Percentiles rank a stretch among this genome's conserved stretches.
Evolutionary conservation across 352 stramenopile species (phyloP).

Genomic region (Pythium brachiatum): DNA sequence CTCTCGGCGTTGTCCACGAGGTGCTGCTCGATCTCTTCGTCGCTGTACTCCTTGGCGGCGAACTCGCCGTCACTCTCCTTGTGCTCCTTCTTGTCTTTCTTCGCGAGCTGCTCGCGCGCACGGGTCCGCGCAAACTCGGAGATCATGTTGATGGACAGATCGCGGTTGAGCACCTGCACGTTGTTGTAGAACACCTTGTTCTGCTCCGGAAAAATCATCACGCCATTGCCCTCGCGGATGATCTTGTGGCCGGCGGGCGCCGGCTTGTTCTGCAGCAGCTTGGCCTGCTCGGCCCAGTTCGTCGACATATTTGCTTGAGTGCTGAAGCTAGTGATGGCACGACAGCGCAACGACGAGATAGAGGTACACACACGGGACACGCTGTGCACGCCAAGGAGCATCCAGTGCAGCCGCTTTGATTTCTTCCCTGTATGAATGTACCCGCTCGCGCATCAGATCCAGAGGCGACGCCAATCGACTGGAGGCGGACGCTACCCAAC

Average conservation of each 20-base stretch:
- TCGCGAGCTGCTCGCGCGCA: slow-evolving; percentile 63
- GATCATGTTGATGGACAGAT: slow-evolving; percentile 98
- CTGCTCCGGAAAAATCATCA: slow-evolving; percentile 89
- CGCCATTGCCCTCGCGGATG: slow-evolving; percentile 87
- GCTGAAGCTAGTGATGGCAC: slow-evolving; percentile 22
- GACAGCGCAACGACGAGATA: background rate
- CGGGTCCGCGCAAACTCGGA: slow-evolving; percentile 94
- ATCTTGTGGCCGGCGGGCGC: slow-evolving; percentile 75
- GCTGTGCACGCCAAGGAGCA: slow-evolving; percentile 19
- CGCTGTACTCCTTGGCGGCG: slow-evolving; percentile 45
- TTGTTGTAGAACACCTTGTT: slow-evolving; percentile 94
- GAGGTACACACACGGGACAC: background rate
- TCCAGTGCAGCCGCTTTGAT: slow-evolving; percentile 1
- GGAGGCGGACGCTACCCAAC: slow-evolving; percentile 3
- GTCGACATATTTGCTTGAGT: slow-evolving; percentile 40
- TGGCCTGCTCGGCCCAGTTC: slow-evolving; percentile 50
- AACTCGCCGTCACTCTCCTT: slow-evolving; percentile 41
- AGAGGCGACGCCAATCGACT: slow-evolving; percentile 29
- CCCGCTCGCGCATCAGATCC: slow-evolving; percentile 22
- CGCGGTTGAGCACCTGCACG: slow-evolving; percentile 97
- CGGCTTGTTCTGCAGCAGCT: slow-evolving; percentile 60
- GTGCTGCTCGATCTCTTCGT: slow-evolving; percentile 77
- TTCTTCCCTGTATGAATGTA: background rate
- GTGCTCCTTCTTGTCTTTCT: slow-evolving; percentile 71
- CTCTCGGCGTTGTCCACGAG: slow-evolving; percentile 55